Conservation (phyloP, 108 stramenopile species). For the Cyclotella kingstonii region DNA sequence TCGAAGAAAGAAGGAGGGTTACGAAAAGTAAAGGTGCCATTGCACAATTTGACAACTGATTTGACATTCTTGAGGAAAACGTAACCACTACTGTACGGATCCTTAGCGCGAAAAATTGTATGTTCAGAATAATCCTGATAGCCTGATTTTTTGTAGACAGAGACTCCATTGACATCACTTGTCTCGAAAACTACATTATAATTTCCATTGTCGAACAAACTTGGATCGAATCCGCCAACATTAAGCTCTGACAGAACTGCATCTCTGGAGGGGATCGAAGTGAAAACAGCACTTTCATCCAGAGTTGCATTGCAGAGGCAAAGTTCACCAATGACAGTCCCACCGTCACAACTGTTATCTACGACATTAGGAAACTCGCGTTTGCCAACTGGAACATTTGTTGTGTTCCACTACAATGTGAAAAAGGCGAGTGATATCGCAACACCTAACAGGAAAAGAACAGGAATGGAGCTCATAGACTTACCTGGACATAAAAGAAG, state of each 20-base stretch:
- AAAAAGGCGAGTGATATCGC: no score
- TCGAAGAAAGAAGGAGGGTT: constrained; percentile 29
- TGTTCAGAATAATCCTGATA: constrained; percentile 7
- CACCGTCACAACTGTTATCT: constrained; percentile 34
- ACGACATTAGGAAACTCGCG: constrained; percentile 15
- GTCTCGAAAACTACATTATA: constrained; percentile 4
- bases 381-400: constrained; percentile 15
- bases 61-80: constrained; percentile 37
- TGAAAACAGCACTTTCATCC: constrained; percentile 22
- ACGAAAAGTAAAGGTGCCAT: constrained; percentile 23
- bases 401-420: constrained; percentile 30
- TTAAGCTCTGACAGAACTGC: constrained; percentile 15
- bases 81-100: constrained; percentile 8
- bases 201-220: neutral
- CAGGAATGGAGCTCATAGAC: no score
- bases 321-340: constrained; percentile 15
- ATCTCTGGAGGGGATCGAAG: constrained; percentile 22
- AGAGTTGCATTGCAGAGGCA: constrained; percentile 43
- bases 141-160: constrained; percentile 9
- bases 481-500: constrained; percentile 27
- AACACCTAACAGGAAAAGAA: no score
- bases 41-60: constrained; percentile 9
- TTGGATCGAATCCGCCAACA: constrained; percentile 27
- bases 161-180: constrained; percentile 3
- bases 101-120: constrained; percentile 26